These are phyloP conservation scores for Backusella psychrophila DNA, from an alignment of 192 early-diverging fungal genomes.

Conservation along the genomic window DNA sequence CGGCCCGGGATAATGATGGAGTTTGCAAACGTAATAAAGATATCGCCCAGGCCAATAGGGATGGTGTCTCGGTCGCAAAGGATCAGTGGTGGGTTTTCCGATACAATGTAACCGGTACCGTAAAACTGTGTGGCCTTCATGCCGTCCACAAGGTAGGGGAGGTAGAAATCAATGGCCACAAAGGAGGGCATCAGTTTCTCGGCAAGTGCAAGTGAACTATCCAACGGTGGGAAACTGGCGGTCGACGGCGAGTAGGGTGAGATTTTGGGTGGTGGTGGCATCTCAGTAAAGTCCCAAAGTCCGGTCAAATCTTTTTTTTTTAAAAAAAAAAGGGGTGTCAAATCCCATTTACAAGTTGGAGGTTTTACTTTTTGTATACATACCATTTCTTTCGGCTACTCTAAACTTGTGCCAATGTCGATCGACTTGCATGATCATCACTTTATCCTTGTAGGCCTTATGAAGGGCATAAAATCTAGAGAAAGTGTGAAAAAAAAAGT, in stretches of 20 bases:
- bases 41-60: constrained; percentile 73
- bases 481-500: no score
- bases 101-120: constrained; percentile 78
- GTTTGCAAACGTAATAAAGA: constrained; percentile 83
- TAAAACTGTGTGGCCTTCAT: constrained; percentile 66
- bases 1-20: constrained; percentile 87
- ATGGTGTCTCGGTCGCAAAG: constrained; percentile 84
- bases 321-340: neutral
- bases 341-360: neutral
- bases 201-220: constrained; percentile 67
- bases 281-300: constrained; percentile 73
- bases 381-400: constrained; percentile 72
- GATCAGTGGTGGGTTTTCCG: constrained; percentile 75
- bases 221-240: constrained; percentile 71
- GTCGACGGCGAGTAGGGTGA: constrained; percentile 54
- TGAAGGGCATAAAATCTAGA: constrained; percentile 72
- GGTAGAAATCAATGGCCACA: constrained; percentile 76
- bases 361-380: neutral
- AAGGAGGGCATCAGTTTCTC: constrained; percentile 74
- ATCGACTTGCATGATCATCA: constrained; percentile 84
- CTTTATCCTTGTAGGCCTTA: constrained; percentile 78
- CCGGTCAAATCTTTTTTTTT: constrained; percentile 69
- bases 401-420: constrained; percentile 86
- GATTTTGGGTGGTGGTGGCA: constrained; percentile 62
- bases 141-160: constrained; percentile 79